Conservation (phyloP, 1,284 basidiomycete genomes). For the Ceratobasidium sp. region DNA sequence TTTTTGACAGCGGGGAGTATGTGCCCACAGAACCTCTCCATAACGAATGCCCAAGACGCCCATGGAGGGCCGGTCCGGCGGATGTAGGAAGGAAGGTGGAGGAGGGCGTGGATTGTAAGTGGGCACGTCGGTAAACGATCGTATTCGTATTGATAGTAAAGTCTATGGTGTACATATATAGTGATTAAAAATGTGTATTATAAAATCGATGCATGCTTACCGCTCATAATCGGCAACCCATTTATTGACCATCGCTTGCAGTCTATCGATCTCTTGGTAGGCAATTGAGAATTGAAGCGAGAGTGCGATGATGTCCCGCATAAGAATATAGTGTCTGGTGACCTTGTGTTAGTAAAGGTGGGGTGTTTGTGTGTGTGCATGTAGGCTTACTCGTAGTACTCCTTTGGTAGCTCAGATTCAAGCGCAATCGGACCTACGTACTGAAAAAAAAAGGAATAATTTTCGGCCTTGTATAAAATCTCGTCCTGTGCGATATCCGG, state of each 20-base stretch:
- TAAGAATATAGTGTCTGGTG: slow-evolving; percentile 27
- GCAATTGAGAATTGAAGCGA: slow-evolving; percentile 20
- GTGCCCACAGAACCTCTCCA: slow-evolving; percentile 10
- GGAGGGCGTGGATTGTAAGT: slow-evolving; percentile 9
- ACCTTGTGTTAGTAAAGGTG: not conserved
- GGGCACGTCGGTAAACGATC: slow-evolving; percentile 14
- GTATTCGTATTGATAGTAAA: slow-evolving; percentile 19
- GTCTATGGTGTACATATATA: not conserved
- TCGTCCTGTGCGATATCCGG: slow-evolving; percentile 48
- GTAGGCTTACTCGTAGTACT: slow-evolving; percentile 48
- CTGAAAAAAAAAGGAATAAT: slow-evolving; percentile 52
- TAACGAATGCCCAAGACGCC: slow-evolving; percentile 1
- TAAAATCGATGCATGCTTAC: slow-evolving; percentile 8
- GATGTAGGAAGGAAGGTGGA: slow-evolving; percentile 11
- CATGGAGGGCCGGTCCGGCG: slow-evolving; percentile 1
- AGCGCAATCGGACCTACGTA: slow-evolving; percentile 49
- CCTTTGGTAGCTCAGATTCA: slow-evolving; percentile 44
- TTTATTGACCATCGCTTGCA: slow-evolving; percentile 12
- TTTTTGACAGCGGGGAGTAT: slow-evolving; percentile 13
- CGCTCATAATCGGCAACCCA: slow-evolving; percentile 41
- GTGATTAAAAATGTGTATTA: not conserved
- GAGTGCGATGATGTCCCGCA: slow-evolving; percentile 18
- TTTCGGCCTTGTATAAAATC: slow-evolving; percentile 50
- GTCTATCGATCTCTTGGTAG: not conserved
- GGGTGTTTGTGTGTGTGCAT: too few species aligned